Base-by-base conservation (phyloP, 768 basidiomycete species). In the Pleurotus salmoneostramineus region DNA sequence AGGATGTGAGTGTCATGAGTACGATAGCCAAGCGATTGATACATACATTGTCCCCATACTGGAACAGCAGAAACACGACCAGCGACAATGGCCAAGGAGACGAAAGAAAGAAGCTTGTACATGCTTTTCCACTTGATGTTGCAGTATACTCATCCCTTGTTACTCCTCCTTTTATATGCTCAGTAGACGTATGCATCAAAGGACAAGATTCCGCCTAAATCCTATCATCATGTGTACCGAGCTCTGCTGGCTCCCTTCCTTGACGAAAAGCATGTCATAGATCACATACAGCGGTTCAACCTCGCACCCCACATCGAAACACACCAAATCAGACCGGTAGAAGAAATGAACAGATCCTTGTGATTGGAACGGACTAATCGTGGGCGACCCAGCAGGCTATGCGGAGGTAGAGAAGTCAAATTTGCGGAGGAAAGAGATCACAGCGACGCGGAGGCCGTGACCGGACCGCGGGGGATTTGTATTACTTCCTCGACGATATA, bases 11-110 rank as follows among this genome's bases (percentile, higher is more conserved):
- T 40, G n/a, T 40, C 8, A 40, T 71, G 43, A 32, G 43, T 1
- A 34, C 2, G 36, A 43, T 17, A 33, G 33, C n/a, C 12, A 48
- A 47, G 11, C 6, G 40, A 31, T 27, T 27, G 21, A 34, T 15
- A 44, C 63, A 12, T 60, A 71, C 71, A 72, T 65, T 72, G 71
- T 40, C 68, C 71, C 62, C 64, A 72, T 7, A 68, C 61, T 14
- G 68, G 59, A n/a, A 70, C 67, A 32, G 66, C 64, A 36, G 64
- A 56, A n/a, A 60, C 61, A 15, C 63, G 62, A 34, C 61, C 62
- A 43, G 59, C 56, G 34, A 63, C 49, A 31, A 68, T 54, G 21
- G 65, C 68, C 15, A 71, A 45, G 36, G 65, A 62, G 17, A 71
- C 66, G 44, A 69, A 49, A 27, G 65, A 59, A 32, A 68, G 57